Conservation (phyloP, 2,329 filamentous ascomycete species). For the Nothomitra cinnamomea region DNA sequence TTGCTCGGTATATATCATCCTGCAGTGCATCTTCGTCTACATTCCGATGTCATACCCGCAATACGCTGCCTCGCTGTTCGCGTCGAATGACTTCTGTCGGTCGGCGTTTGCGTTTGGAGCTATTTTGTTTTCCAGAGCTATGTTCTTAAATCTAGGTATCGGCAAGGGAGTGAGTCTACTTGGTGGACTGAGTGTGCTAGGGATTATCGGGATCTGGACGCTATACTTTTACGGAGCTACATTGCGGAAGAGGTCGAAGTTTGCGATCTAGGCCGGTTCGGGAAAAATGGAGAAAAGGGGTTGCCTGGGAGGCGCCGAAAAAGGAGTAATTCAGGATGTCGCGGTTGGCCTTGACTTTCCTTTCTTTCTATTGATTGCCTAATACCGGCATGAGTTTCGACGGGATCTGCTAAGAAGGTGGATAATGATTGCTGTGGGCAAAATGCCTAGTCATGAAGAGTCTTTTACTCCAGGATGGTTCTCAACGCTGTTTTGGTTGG, state of each 20-base stretch:
- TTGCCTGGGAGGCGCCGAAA: too few species aligned
- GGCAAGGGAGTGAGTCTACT: conserved; percentile 16
- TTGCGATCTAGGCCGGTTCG: conserved; percentile 22
- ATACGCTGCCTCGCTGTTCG: conserved; percentile 42
- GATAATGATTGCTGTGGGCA: too few species aligned
- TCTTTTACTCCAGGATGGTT: too few species aligned
- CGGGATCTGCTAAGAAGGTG: too few species aligned
- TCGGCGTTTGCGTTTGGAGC: conserved; percentile 35
- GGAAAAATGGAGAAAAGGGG: too few species aligned
- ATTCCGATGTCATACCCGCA: conserved; percentile 37
- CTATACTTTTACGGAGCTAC: conserved; percentile 40
- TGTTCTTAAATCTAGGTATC: conserved; percentile 21
- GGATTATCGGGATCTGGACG: conserved; percentile 38
- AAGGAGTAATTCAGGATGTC: too few species aligned
- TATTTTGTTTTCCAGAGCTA: conserved; percentile 20
- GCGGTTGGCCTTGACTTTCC: too few species aligned
- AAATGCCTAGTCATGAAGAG: too few species aligned
- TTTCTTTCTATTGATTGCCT: too few species aligned
- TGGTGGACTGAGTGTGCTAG: conserved; percentile 22
- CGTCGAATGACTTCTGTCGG: conserved; percentile 42
- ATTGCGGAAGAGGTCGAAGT: conserved; percentile 39
- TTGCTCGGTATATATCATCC: conserved; percentile 34
- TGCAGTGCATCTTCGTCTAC: conserved; percentile 45
- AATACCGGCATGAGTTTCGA: too few species aligned
- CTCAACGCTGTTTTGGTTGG: too few species aligned